phyloP scores from a whole-genome alignment of 768 basidiomycete species.

The Macrocybe gigantea region DNA sequence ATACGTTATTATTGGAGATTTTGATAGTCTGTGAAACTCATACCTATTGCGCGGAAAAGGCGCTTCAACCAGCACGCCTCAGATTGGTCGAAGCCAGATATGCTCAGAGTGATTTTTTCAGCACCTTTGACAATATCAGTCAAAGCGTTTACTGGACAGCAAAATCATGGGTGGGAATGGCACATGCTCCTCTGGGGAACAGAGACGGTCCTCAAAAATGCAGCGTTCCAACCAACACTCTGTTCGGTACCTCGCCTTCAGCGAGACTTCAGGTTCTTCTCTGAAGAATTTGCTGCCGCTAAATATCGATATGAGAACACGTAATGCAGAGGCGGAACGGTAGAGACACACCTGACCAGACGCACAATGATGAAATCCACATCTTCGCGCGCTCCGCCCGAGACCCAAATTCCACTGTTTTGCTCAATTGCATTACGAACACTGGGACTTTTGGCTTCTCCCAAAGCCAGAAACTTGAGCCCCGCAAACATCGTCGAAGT shows the following conservation, averaged over 20 bases:
- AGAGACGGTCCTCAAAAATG: slow-evolving; percentile 69
- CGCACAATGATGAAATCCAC: slow-evolving; percentile 67
- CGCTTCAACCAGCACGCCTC: slow-evolving; percentile 62
- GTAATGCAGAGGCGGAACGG: not conserved
- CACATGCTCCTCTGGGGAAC: slow-evolving; percentile 54
- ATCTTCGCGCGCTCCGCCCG: slow-evolving; percentile 40
- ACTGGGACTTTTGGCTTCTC: slow-evolving; percentile 54
- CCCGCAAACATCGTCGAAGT: slow-evolving; percentile 46
- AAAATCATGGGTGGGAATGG: not conserved
- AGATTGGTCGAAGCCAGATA: slow-evolving; percentile 72
- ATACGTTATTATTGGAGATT: not conserved
- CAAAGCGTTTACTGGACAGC: not conserved
- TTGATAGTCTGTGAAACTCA: slow-evolving; percentile 4
- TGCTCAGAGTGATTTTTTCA: slow-evolving; percentile 51
- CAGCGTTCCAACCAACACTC: slow-evolving; percentile 95
- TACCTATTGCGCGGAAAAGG: slow-evolving; percentile 65
- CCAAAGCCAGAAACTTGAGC: slow-evolving; percentile 51
- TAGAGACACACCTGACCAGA: slow-evolving; percentile 54
- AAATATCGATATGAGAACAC: slow-evolving; percentile 5
- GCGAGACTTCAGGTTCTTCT: slow-evolving; percentile 42
- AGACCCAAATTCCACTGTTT: slow-evolving; percentile 46
- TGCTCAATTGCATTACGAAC: slow-evolving; percentile 59
- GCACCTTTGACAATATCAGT: slow-evolving; percentile 32
- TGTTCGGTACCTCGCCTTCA: slow-evolving; percentile 63
- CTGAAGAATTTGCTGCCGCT: slow-evolving; percentile 70